Conservation (phyloP, 208 protist species). For the Tetramitus jugosus region DNA sequence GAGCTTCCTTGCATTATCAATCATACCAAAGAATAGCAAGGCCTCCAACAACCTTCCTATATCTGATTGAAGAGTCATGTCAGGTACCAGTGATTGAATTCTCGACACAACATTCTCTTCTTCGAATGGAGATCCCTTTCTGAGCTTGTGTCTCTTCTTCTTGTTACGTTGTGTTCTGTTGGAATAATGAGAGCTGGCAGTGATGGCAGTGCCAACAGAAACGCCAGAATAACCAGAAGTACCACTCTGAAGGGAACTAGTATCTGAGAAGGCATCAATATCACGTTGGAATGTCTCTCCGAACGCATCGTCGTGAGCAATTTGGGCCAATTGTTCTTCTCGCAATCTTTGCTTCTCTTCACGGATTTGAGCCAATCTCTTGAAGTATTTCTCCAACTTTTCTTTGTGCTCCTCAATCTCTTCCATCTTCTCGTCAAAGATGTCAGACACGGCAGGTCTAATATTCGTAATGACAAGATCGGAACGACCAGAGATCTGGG, state of each 20-base stretch:
- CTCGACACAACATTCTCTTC: background rate
- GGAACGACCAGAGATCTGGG: background rate
- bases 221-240: background rate
- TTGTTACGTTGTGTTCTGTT: background rate
- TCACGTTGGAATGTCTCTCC: background rate
- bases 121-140: conserved; percentile 12
- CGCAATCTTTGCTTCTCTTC: background rate
- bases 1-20: background rate
- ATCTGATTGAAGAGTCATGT: no score
- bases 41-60: background rate
- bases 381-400: conserved; percentile 7
- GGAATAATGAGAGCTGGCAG: background rate
- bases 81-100: background rate
- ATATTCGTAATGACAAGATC: conserved; percentile 17
- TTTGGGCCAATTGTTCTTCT: background rate
- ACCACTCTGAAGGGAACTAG: background rate
- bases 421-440: background rate
- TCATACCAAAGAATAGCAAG: background rate
- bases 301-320: background rate
- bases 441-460: background rate
- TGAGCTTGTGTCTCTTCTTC: conserved; percentile 12
- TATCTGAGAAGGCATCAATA: conserved; percentile 1
- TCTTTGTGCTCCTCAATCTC: background rate
- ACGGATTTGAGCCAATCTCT: background rate
- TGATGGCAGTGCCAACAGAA: background rate